These are phyloP conservation scores for Bruguiera parviflora DNA, from an alignment of 345 rosid species.

Conservation along the genomic window DNA sequence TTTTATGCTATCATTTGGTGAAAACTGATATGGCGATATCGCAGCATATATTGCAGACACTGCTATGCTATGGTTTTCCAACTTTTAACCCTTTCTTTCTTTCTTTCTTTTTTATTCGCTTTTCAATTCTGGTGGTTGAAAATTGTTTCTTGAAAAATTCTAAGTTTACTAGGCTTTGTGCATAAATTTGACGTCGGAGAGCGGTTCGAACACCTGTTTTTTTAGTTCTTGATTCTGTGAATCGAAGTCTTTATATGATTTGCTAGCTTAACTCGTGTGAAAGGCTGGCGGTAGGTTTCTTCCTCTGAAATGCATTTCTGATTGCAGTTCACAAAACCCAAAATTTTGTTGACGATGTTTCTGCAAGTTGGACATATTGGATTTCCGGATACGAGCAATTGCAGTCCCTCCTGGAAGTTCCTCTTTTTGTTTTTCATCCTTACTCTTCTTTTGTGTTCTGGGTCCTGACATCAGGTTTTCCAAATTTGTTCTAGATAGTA, in stretches of 20 bases:
- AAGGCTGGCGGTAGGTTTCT: slow-evolving; percentile 35
- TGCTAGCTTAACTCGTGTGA: slow-evolving; percentile 7
- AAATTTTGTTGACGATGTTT: slow-evolving; percentile 62
- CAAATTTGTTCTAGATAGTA: slow-evolving; percentile 24
- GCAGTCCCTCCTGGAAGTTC: slow-evolving; percentile 60
- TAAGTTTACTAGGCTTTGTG: no score
- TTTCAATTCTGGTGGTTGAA: no score
- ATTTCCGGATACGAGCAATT: slow-evolving; percentile 40
- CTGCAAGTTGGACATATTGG: slow-evolving; percentile 57
- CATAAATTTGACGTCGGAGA: no score
- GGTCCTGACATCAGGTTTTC: slow-evolving; percentile 36
- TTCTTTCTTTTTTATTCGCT: no score
- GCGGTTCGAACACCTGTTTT: no score
- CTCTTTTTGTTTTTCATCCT: slow-evolving; percentile 61
- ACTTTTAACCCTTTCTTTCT: no score
- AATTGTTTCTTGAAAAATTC: no score
- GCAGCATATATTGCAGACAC: no score
- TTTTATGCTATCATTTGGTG: no score
- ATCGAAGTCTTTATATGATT: not conserved
- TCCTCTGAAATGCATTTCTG: slow-evolving; percentile 65
- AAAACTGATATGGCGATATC: no score
- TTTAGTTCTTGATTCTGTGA: no score
- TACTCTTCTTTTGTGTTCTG: slow-evolving; percentile 45
- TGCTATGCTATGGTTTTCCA: no score
- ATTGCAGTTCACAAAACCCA: slow-evolving; percentile 54